Evolutionary conservation across 352 stramenopile species (phyloP), one percentile per base, ranked within the genome.

Genomic region (Phytophthora pinifolia): DNA sequence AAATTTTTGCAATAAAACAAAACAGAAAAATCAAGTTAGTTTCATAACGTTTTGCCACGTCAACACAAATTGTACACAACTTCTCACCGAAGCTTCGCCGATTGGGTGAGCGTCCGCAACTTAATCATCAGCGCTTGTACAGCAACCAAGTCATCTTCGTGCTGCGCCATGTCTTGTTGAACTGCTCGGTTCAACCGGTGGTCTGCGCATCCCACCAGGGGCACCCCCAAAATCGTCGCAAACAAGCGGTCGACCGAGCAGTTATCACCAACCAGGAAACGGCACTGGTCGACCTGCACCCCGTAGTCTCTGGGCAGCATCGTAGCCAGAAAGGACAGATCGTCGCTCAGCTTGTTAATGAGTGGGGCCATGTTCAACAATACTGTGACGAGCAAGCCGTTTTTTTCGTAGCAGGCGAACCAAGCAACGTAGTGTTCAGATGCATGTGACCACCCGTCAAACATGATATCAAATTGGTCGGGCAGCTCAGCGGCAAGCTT

Each of bases 211-310:
- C 30, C 44, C 3, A 51, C 44, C 4, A 51, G 44, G 1, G 31
- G 44, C 8, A 51, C 31, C 31, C 17, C 10, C 44, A 51, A 17
- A 17, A 38, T 7, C 38, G 38, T 1, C 39, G 25, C 44, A 10
- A 50, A 17, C 15, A 7, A 14, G 14, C 17, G 31, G 45, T 42
- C 42, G 1, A 51, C 45, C 1, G 31, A 41, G 18, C 32, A 51
- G 12, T 51, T 42, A n/a, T 51, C 45, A 6, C 45, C 45, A 12
- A 51, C 31, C 9, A 51, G 7, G 32, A 51, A 51, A 14, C 17
- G 32, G 10, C 45, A 51, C 45, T 51, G 32, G n/a, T 51, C 18
- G 2, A 42, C 9, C 31, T 42, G 32, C 12, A 34, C 33, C 15
- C 32, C 32, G 20, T 34, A 51, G 45, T 31, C 45, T 13, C 45